Percentiles rank a stretch among this genome's conserved stretches.
These are phyloP conservation scores for Penicillium occitanis DNA, from an alignment of 2,329 filamentous ascomycete species.

Conservation along the genomic window DNA sequence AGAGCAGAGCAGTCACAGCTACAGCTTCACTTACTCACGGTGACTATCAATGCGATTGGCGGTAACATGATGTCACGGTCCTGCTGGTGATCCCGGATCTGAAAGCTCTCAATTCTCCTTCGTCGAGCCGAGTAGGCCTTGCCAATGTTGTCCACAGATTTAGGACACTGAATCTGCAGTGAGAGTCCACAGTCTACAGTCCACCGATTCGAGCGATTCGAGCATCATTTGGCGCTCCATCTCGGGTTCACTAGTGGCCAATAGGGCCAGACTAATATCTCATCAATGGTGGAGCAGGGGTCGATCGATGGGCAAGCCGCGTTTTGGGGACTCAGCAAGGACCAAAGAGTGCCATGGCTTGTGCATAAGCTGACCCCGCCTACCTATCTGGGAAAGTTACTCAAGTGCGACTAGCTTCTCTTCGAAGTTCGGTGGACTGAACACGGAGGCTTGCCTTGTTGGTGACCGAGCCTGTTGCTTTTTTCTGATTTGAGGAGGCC, in stretches of 20 bases:
- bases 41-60: slow-evolving; percentile 1
- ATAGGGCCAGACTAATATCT: background rate
- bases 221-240: slow-evolving; percentile 3
- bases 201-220: background rate
- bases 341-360: slow-evolving; percentile 7
- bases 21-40: slow-evolving; percentile 10
- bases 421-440: background rate
- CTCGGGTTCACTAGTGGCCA: slow-evolving; percentile 4
- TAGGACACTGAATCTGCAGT: slow-evolving; percentile 3
- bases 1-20: background rate
- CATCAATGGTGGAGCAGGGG: slow-evolving; percentile 6
- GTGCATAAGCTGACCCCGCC: slow-evolving; percentile 12
- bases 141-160: slow-evolving; percentile 5
- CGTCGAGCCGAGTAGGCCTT: background rate
- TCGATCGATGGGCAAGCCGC: slow-evolving; percentile 8
- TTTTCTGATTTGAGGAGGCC: background rate
- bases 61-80: slow-evolving; percentile 12
- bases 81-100: background rate
- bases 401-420: background rate
- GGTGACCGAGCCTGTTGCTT: background rate
- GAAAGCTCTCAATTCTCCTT: background rate
- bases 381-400: slow-evolving; percentile 4
- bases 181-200: background rate
- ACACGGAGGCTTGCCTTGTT: background rate
- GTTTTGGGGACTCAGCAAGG: slow-evolving; percentile 13